Base-by-base conservation (phyloP, 768 basidiomycete genomes). In the Russula virescens region DNA sequence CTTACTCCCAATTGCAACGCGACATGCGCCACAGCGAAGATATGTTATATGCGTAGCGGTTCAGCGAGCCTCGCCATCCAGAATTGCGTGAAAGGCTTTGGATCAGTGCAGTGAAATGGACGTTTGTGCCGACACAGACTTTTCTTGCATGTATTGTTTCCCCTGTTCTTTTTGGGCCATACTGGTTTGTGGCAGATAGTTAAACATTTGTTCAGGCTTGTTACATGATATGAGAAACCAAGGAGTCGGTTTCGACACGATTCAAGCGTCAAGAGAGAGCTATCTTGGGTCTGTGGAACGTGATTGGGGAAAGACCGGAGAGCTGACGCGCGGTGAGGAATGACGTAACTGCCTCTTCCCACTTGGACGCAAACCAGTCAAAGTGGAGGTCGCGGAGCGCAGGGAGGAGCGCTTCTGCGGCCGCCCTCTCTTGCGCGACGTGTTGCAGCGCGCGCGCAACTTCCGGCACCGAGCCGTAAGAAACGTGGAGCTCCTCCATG, bases 41-140 rank as follows among this genome's bases (percentile, higher is more conserved):
- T 91, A 47, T 90, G 87, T 69, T 89, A 89, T 67, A 86, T 89
- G 19, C 81, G 89, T 28, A 89, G 87, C 69, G 89, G 86, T 25
- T 89, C 88, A 45, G 81, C 81, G 2, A 76, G 79, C 26, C 77
- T 91, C 59, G 85, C 81, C 21, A 70, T 69, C 63, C 73, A 83
- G 69, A 88, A 86, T 68, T 91, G 89, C 68, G 69, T 67, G 8
- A 69, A 60, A 19, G 88, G 87, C 2, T 88, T 85, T 65, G 88
- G 86, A 35, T 88, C 87, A 45, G 83, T 85, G 34, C 83, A 84
- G 69, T 72, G 21, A 63, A 47, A 19, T 42, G 38, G 34, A 34
- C 23, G n/a, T 16, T 47, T n/a, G 42, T 19, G 10, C 13, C 2
- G 13, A 38, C 38, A 38, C 38, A 7, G 38, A 38, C 5, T 11